A percentile compares a stretch with the other conserved stretches of the same genome.
Evolutionary conservation across 441 rosid species (phyloP).

Genomic region (Hura crepitans): DNA sequence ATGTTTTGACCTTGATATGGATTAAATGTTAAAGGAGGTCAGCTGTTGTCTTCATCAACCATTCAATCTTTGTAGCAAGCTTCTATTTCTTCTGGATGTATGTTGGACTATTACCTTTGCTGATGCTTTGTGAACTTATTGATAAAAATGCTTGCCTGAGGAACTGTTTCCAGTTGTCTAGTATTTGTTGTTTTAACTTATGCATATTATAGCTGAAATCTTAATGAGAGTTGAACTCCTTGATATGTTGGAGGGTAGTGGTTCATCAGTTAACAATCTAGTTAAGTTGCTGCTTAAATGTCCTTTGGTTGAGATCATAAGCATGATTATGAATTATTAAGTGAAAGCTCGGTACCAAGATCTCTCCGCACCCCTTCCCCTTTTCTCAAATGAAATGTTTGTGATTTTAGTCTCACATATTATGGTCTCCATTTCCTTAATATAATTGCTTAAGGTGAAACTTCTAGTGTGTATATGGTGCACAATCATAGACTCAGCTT

Average conservation of each 20-base stretch:
- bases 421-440: background rate
- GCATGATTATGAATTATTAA: constrained; percentile 11
- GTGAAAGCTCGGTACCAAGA: constrained; percentile 10
- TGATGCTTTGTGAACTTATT: constrained; percentile 28
- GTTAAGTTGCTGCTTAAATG: constrained; percentile 9
- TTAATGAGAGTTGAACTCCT: constrained; percentile 9
- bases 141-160: constrained; percentile 24
- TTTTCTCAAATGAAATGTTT: background rate
- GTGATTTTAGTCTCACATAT: constrained; percentile 9
- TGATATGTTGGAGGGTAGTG: background rate
- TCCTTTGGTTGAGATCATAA: constrained; percentile 10
- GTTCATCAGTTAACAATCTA: constrained; percentile 3
- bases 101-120: constrained; percentile 49
- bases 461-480: constrained; percentile 16
- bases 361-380: background rate
- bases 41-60: constrained; percentile 50
- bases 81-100: constrained; percentile 58
- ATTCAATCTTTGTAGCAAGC: constrained; percentile 51
- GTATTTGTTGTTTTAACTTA: constrained; percentile 5
- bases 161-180: constrained; percentile 19
- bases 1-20: constrained; percentile 45
- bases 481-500: constrained; percentile 31
- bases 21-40: constrained; percentile 44
- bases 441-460: constrained; percentile 15
- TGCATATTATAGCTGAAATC: background rate